phyloP scores from a whole-genome alignment of 2,329 filamentous ascomycete species.

The Pezicula neosporulosa region DNA sequence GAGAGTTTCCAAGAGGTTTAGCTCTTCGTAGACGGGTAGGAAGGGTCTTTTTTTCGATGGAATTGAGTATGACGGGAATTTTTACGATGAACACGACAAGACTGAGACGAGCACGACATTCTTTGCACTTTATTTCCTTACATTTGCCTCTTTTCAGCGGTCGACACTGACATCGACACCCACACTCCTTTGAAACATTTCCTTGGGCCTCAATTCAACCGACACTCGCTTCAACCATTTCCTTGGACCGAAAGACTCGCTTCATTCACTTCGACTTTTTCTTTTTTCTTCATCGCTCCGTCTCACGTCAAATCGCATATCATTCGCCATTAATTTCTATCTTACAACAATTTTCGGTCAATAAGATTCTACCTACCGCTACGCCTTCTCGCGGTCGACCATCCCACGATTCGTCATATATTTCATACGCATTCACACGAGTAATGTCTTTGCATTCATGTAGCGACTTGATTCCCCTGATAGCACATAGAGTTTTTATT shows the following conservation, averaged over 20 bases:
- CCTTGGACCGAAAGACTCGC: slow-evolving; percentile 4
- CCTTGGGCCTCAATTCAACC: slow-evolving; percentile 8
- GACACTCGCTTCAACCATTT: slow-evolving; percentile 7
- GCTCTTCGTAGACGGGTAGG: slow-evolving; percentile 13
- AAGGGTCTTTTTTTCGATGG: slow-evolving; percentile 3
- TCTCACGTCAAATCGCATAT: slow-evolving; percentile 14
- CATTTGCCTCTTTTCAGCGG: slow-evolving; percentile 6
- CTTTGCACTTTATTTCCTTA: slow-evolving; percentile 24
- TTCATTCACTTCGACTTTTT: slow-evolving; percentile 14
- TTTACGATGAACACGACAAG: slow-evolving; percentile 13
- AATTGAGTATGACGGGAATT: slow-evolving; percentile 2
- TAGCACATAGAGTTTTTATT: slow-evolving; percentile 2
- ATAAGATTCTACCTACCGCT: neutral
- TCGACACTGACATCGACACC: slow-evolving; percentile 17
- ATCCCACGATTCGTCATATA: neutral
- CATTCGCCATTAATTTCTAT: neutral
- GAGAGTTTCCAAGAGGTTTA: slow-evolving; percentile 42
- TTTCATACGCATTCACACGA: neutral
- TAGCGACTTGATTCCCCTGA: slow-evolving; percentile 5
- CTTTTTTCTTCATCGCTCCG: slow-evolving; percentile 10
- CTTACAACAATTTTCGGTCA: neutral
- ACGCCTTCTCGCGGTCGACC: neutral
- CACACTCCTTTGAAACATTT: slow-evolving; percentile 22
- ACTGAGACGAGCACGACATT: slow-evolving; percentile 27
- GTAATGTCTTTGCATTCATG: neutral